Percentiles rank a stretch among this genome's conserved stretches.
Evolutionary conservation across 768 basidiomycete species (phyloP).

Genomic region (Pholiota molesta): DNA sequence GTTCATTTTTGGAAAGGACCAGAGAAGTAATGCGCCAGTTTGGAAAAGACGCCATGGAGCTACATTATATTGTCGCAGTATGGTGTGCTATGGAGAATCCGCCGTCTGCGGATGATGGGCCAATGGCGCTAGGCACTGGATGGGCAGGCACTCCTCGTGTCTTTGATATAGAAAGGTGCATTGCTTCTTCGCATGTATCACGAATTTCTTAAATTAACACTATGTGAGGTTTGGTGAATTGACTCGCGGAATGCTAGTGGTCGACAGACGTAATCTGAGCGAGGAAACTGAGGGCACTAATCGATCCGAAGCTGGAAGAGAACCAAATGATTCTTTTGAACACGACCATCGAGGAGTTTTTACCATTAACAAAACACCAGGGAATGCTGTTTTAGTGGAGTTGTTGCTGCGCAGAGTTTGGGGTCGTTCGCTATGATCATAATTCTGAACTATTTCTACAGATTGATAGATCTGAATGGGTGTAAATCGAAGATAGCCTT

Average conservation of each 20-base stretch:
- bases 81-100: slow-evolving; percentile 85
- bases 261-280: slow-evolving; percentile 69
- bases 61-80: slow-evolving; percentile 88
- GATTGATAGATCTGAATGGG: too few species aligned
- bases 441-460: too few species aligned
- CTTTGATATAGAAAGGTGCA: slow-evolving; percentile 73
- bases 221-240: slow-evolving; percentile 66
- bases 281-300: slow-evolving; percentile 53
- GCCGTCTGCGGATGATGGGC: slow-evolving; percentile 37
- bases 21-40: slow-evolving; percentile 75
- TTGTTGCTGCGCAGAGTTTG: slow-evolving; percentile 62
- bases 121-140: slow-evolving; percentile 40
- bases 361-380: slow-evolving; percentile 68
- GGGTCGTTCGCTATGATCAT: slow-evolving; percentile 34
- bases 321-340: slow-evolving; percentile 17
- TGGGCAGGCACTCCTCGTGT: slow-evolving; percentile 59
- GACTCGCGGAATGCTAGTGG: slow-evolving; percentile 87
- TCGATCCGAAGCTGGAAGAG: slow-evolving; percentile 59
- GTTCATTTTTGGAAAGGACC: slow-evolving; percentile 74
- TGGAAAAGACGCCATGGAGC: slow-evolving; percentile 84
- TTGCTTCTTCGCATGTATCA: slow-evolving; percentile 8
- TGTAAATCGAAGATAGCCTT: too few species aligned
- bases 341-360: slow-evolving; percentile 34
- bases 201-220: slow-evolving; percentile 1
- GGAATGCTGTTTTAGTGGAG: slow-evolving; percentile 49